Conservation (phyloP, 1,139 yeast genomes). For the Kodamaea anthophila region DNA sequence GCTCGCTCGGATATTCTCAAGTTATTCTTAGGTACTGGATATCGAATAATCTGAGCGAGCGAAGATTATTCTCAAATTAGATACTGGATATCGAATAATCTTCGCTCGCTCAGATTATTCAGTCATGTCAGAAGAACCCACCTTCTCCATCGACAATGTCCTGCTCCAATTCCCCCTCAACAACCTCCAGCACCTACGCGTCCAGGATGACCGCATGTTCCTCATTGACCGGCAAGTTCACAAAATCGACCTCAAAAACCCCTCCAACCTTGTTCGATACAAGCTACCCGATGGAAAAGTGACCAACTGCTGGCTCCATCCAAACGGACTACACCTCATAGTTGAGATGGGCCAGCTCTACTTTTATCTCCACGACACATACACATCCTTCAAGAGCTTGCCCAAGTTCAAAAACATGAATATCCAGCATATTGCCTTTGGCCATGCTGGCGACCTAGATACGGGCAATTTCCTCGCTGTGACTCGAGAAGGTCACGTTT, state of each 20-base stretch:
- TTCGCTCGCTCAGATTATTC: too few relatives aligned
- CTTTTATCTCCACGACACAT: conserved; percentile 28
- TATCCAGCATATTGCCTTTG: conserved; percentile 20
- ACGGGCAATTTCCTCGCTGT: conserved; percentile 29
- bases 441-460: conserved; percentile 3
- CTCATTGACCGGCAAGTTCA: conserved; percentile 20
- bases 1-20: too few relatives aligned
- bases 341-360: conserved; percentile 21
- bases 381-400: conserved; percentile 28
- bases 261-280: conserved; percentile 28
- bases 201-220: conserved; percentile 29
- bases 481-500: conserved; percentile 26
- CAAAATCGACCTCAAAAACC: conserved; percentile 33
- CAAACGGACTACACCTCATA: conserved; percentile 32
- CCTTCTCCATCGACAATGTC: conserved; percentile 35
- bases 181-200: conserved; percentile 17
- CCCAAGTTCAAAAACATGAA: conserved; percentile 27
- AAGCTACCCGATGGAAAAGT: conserved; percentile 22
- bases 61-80: too few relatives aligned
- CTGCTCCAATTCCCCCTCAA: conserved; percentile 36
- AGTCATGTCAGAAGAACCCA: conserved; percentile 8
- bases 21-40: too few relatives aligned
- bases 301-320: conserved; percentile 34
- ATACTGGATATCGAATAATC: background rate
- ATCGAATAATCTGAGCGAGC: too few relatives aligned